A percentile compares a stretch with the other conserved stretches of the same genome.
Evolutionary conservation across 2,329 filamentous ascomycete genomes (phyloP).

Genomic region (Bipolaris gigantea): DNA sequence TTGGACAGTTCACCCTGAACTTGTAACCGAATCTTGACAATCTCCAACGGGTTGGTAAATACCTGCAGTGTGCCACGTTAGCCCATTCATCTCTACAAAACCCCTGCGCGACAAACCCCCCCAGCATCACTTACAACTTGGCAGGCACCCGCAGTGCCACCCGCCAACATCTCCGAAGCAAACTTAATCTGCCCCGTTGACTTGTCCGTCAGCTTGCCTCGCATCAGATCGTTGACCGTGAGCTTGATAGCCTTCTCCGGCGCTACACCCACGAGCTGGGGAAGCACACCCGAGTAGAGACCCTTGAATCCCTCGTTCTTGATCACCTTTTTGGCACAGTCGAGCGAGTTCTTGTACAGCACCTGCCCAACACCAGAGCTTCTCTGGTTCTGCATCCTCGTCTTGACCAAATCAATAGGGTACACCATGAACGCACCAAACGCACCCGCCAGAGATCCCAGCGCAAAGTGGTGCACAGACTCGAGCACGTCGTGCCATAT

Average conservation of each 20-base stretch:
- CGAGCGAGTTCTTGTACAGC: constrained; percentile 95
- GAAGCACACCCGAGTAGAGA: constrained; percentile 90
- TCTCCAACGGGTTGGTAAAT: constrained; percentile 97
- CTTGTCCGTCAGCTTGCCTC: constrained; percentile 72
- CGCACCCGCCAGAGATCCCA: constrained; percentile 88
- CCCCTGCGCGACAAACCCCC: neutral
- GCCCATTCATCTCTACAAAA: neutral
- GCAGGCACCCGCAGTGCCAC: constrained; percentile 86
- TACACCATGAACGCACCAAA: constrained; percentile 99
- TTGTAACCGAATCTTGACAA: constrained; percentile 98
- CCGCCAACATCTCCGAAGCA: constrained; percentile 77
- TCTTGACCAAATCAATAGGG: constrained; percentile 98
- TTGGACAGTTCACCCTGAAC: constrained; percentile 96
- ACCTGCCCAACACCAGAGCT: constrained; percentile 75
- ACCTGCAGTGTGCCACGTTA: constrained; percentile 57
- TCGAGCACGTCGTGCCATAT: constrained; percentile 68
- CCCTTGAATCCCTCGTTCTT: constrained; percentile 88
- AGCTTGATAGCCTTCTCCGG: constrained; percentile 99
- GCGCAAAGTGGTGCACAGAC: constrained; percentile 84
- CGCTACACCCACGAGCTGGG: constrained; percentile 95
- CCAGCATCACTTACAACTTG: constrained; percentile 75
- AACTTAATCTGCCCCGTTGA: constrained; percentile 72
- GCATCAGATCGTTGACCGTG: constrained; percentile 93
- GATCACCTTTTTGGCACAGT: constrained; percentile 92
- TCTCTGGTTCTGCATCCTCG: constrained; percentile 96